Evolutionary conservation across 2,329 filamentous ascomycete genomes (phyloP), one percentile per base, ranked within the genome.

Genomic region (Coniochaeta sp.): DNA sequence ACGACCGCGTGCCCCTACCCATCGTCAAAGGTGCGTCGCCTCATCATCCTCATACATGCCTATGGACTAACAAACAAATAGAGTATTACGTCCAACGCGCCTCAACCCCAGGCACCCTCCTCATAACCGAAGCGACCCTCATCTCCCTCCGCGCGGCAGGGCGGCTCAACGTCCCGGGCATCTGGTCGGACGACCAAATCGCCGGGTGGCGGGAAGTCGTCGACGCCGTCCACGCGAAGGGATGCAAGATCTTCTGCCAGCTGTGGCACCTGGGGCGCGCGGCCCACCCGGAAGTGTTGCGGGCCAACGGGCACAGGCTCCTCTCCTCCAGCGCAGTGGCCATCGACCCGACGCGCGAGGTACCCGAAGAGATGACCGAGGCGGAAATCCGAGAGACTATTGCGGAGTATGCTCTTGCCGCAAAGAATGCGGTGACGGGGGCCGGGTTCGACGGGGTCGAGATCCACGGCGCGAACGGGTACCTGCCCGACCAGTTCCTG

Each of bases 161-260:
- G 0, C 61, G 64, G 10, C 53, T 66, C 22, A 75, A 78, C 47
- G 73, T 75, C 0, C 81, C 83, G 0, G 81, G 79, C 1, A 77
- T 86, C 57, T 83, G 72, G 57, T 74, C 65, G 28, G 64, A 72
- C 1, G 71, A 68, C 24, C 81, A 84, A 57, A 71, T 79, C 42
- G 71, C 71, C 1, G 77, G 71, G 0, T 87, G 83, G 83, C 77
- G 73, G n/a, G 69, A 72, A 53, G 68, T 86, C 27, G 80, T 78
- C 1, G 73, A 79, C 45, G 77, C 75, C 1, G 81, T 86, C 1
- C 83, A 87, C 64, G 70, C 71, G 18, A 80, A 82, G 57, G 79
- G 79, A 31, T 74, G 71, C 33, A 77, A 72, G 59, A 79, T 84
- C 53, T 85, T 75, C 64, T 63, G 75, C 14, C 83, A 87, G 63